Base-by-base conservation (phyloP, 2,329 filamentous ascomycete genomes). In the Colletotrichum lentis region DNA sequence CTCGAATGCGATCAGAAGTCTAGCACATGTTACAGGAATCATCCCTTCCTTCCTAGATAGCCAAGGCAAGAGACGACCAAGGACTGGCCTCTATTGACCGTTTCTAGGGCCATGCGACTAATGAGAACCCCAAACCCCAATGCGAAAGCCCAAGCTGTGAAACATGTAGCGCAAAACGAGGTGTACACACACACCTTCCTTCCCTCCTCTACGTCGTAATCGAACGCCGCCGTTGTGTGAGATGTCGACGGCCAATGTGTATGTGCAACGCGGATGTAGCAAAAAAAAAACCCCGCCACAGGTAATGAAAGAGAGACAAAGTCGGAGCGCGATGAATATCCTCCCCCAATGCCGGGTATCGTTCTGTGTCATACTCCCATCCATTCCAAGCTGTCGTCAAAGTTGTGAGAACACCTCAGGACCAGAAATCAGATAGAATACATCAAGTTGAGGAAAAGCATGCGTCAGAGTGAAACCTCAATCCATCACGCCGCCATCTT, bases 401-500 rank as follows among this genome's bases (percentile, higher is more conserved):
- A 66, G 55, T 69, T 39, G 55, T 52, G 49, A 61, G 43, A 44
- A 50, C 24, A 55, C 43, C 41, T 56, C 50, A 11, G 62, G 35
- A 66, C 43, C 56, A 41, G 49, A 46, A 39, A 37, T 50, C 37
- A 55, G 22, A 60, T 37, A 59, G 20, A 57, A 52, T 57, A 14
- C 12, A n/a, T 31, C 41, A 41, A 39, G 20, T 16, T 24, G 35
- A 35, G 39, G 20, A 18, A 3, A 46, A 16, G 31, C 39, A 11
- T 41, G 22, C 22, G 27, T 16, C 35, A n/a, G 16, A 43, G 18
- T 39, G 18, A 27, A 43, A 16, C 16, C n/a, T 54, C 35, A 24
- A 44, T 74, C 65, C 79, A 54, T 54, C 35, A 54, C 12, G 52
- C 52, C 71, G 77, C 80, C 79, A 82, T 82, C 79, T 77, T 81